A percentile compares a stretch with the other conserved stretches of the same genome.
Evolutionary conservation across 164 flowering plant genomes (phyloP).

Genomic region (Berberis vulgaris): DNA sequence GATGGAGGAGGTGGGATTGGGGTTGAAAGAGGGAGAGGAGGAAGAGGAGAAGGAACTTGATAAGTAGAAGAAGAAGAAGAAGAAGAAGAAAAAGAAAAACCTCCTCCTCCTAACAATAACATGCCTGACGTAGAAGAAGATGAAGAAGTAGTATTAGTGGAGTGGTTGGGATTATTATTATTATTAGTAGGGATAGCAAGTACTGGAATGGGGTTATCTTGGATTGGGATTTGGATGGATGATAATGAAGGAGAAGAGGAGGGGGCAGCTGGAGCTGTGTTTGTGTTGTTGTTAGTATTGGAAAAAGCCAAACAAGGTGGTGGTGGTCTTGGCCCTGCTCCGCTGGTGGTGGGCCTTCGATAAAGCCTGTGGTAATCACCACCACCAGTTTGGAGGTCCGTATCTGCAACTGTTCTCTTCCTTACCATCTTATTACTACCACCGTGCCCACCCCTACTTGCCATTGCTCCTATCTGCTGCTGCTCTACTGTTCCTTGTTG

Average conservation of each 20-base stretch:
- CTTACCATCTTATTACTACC: constrained; percentile 39
- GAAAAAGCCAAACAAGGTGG: too few relatives aligned
- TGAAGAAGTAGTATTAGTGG: constrained; percentile 24
- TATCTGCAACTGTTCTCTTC: constrained; percentile 64
- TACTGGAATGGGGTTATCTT: not conserved
- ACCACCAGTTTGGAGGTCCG: constrained; percentile 27
- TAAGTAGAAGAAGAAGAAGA: not conserved
- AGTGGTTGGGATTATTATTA: constrained; percentile 24
- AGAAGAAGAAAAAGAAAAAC: not conserved
- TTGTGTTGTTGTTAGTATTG: constrained; percentile 2
- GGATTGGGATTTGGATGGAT: constrained; percentile 6
- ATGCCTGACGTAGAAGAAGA: constrained; percentile 22
- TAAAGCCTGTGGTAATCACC: constrained; percentile 17
- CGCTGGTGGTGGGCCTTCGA: constrained; percentile 19
- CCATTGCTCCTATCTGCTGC: not conserved
- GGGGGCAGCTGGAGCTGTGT: constrained; percentile 6
- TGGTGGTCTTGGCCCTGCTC: not conserved
- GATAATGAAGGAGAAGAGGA: not conserved
- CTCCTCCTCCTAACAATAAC: not conserved
- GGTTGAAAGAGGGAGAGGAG: constrained; percentile 1
- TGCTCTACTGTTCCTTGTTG: not conserved
- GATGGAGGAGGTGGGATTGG: constrained; percentile 9
- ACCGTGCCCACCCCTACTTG: not conserved
- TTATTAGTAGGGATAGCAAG: not conserved
- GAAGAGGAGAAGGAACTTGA: not conserved